Evolutionary conservation across 441 rosid species (phyloP).

Genomic region (Brassica hybrid): DNA sequence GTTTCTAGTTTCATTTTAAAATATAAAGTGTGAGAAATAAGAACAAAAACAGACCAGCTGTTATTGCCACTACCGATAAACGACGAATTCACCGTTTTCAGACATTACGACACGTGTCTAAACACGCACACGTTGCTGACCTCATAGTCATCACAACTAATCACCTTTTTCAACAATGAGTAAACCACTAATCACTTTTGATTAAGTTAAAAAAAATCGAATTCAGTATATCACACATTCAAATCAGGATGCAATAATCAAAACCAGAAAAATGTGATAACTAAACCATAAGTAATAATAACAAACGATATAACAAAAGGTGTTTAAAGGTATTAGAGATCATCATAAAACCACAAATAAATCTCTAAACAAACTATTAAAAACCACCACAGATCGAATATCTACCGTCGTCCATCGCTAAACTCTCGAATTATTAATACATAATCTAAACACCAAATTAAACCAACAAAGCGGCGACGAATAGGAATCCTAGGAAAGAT

Average conservation of each 20-base stretch:
- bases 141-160: constrained; percentile 19
- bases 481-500: constrained; percentile 42
- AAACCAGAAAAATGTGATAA: not conserved
- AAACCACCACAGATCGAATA: constrained; percentile 23
- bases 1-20: not conserved
- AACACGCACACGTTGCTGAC: constrained; percentile 27
- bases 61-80: constrained; percentile 31
- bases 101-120: constrained; percentile 16
- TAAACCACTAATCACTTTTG: not conserved
- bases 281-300: constrained; percentile 8
- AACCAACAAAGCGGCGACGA: constrained; percentile 51
- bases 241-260: constrained; percentile 3
- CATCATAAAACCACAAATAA: not conserved
- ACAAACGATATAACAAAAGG: constrained; percentile 23
- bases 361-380: not conserved
- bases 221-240: not conserved
- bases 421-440: constrained; percentile 32
- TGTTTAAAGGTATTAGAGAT: not conserved
- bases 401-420: constrained; percentile 43
- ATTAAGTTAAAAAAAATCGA: not conserved
- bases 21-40: not conserved
- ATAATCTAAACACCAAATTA: constrained; percentile 42
- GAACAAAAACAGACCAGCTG: constrained; percentile 22
- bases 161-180: not conserved
- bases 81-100: constrained; percentile 36